phyloP scores from a whole-genome alignment of 495 filamentous ascomycete species.

The Amorphotheca resinae region DNA sequence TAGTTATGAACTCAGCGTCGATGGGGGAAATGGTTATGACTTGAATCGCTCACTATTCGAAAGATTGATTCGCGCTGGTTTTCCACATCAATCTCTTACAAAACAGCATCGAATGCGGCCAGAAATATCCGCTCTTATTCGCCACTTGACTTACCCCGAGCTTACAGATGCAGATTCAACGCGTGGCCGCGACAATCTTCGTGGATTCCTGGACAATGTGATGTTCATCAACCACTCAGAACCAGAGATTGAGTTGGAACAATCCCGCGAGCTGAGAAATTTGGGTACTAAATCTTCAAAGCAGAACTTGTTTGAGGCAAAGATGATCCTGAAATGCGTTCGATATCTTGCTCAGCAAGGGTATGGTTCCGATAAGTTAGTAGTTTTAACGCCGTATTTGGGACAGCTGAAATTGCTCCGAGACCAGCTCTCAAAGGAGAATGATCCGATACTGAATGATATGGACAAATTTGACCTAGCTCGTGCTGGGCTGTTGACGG shows the following conservation, averaged over 20 bases:
- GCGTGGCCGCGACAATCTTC: conserved; percentile 31
- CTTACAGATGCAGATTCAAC: conserved; percentile 48
- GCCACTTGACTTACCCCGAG: conserved; percentile 49
- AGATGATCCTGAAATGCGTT: conserved; percentile 55
- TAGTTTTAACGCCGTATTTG: conserved; percentile 63
- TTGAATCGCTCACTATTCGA: conserved; percentile 67
- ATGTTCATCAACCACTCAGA: conserved; percentile 55
- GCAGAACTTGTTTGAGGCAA: conserved; percentile 54
- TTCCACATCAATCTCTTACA: conserved; percentile 41
- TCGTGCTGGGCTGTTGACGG: conserved; percentile 47
- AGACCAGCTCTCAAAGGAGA: conserved; percentile 38
- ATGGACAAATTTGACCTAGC: conserved; percentile 56
- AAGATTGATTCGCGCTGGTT: conserved; percentile 43
- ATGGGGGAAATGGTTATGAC: conserved; percentile 56
- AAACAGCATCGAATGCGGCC: conserved; percentile 64
- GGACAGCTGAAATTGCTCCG: conserved; percentile 53
- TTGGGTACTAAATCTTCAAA: conserved; percentile 30
- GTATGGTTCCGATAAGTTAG: conserved; percentile 52
- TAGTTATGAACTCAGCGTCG: conserved; percentile 44
- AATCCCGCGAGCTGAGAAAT: conserved; percentile 40
- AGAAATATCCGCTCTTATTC: conserved; percentile 53
- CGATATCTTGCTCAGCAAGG: conserved; percentile 66
- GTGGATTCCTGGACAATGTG: conserved; percentile 48
- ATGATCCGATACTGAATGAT: conserved; percentile 51
- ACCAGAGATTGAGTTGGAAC: conserved; percentile 32